Evolutionary conservation across 345 rosid genomes (phyloP).

Genomic region (Trapa bicornis): DNA sequence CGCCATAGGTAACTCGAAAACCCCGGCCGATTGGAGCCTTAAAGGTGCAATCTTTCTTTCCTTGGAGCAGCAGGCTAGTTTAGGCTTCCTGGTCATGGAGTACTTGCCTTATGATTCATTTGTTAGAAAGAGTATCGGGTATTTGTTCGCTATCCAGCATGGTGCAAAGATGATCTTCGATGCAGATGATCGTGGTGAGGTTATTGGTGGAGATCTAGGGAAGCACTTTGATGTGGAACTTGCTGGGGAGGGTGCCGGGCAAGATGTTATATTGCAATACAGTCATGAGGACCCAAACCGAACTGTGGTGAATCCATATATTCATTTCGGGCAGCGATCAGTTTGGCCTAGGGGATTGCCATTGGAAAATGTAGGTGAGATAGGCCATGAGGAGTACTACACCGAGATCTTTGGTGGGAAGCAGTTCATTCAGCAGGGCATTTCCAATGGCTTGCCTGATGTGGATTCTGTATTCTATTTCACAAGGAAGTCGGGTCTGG

Average conservation of each 20-base stretch:
- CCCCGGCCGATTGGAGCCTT: constrained; percentile 74
- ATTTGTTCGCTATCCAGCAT: constrained; percentile 89
- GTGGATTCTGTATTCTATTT: constrained; percentile 97
- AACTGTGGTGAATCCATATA: constrained; percentile 76
- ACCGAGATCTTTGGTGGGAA: constrained; percentile 91
- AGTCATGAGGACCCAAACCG: constrained; percentile 71
- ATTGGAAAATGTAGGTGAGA: constrained; percentile 82
- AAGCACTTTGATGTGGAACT: constrained; percentile 87
- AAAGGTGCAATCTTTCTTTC: constrained; percentile 83
- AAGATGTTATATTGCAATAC: constrained; percentile 70
- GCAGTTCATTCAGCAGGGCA: constrained; percentile 94
- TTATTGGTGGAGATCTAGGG: constrained; percentile 72
- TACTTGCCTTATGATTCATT: constrained; percentile 80
- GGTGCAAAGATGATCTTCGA: constrained; percentile 94
- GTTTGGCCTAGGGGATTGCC: constrained; percentile 99
- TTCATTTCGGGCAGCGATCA: constrained; percentile 96
- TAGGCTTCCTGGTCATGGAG: constrained; percentile 64
- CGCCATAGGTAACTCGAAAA: constrained; percentile 74
- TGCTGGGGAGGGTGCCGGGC: constrained; percentile 72
- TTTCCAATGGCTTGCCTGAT: constrained; percentile 92
- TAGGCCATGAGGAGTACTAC: constrained; percentile 81
- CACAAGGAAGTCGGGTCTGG: constrained; percentile 66
- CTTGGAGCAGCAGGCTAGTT: constrained; percentile 66
- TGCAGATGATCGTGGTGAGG: constrained; percentile 86
- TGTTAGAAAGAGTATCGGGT: constrained; percentile 78